Evolutionary conservation across 768 basidiomycete genomes (phyloP), one percentile per base, ranked within the genome.

Genomic region (Leccinum variicolor): DNA sequence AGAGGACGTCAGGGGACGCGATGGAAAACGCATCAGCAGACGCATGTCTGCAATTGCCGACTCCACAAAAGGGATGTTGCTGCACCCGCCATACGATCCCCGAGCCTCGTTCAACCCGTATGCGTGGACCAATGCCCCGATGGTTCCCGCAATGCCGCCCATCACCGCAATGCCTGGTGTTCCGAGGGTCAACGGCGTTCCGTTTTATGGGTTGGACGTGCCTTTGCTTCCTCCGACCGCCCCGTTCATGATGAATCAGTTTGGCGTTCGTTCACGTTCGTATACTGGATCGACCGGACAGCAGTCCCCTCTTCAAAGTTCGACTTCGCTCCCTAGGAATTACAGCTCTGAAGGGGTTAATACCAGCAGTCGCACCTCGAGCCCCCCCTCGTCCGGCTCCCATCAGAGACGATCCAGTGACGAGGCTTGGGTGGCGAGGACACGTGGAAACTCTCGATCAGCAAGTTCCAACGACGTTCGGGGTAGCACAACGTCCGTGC

Each of bases 231-330:
- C 89, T 10, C 89, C 89, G 6, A 78, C 84, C 1, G 81, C 89
- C 23, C 87, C 89, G 13, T 90, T 90, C 71, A 89, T 89, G 85
- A 79, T 87, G 74, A 82, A 83, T 54, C 79, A 83, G 56, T 83
- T 68, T 29, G 74, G 76, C 15, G 50, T 78, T 56, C 77, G 82
- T 29, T 76, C 79, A 23, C 73, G 69, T 21, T 68, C 70, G 50
- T 62, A 61, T 36, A 63, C 58, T 17, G 72, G 69, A 13, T 73
- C 66, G n/a, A 62, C 67, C 29, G 72, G 72, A 43, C 70, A 73
- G 11, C 68, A 69, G 0, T 66, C 74, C 17, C 63, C 63, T 39
- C 57, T 60, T 49, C 72, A 62, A 23, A 63, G 59, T 36, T 62
- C 54, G 25, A 61, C 52, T n/a, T 60, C 62, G 33, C 57, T 67